Evolutionary conservation across 164 flowering plant species (phyloP), one percentile per base, ranked within the genome.

Genomic region (Litsea cubeba): DNA sequence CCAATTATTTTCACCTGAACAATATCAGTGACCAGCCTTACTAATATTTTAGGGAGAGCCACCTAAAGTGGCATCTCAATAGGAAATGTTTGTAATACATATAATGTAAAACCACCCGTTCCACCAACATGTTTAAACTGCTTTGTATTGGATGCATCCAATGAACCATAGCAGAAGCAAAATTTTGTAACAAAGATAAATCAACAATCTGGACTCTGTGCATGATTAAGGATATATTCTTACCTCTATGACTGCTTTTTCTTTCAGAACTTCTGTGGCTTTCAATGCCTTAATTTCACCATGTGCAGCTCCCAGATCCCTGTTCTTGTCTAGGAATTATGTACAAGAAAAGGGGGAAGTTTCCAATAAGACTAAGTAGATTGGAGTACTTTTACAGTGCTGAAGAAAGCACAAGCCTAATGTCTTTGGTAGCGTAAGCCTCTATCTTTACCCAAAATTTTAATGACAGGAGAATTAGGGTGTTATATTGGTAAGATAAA

Each of bases 231-330:
- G 17, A 54, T 4, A 5, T 15, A 18, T 54, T 40, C 46, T 58
- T 85, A 95, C 99, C 97, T 95, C 92, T 78, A 87, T 89, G 28
- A 95, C 50, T 35, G 97, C 97, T 82, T 89, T 95, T 46, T 87
- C 93, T 82, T 90, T 92, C 49, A 84, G 82, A 58, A 72, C 85
- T 72, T 90, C 93, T 24, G 87, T 79, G 12, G 84, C 88, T 82
- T 74, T 88, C 78, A 91, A 72, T 12, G 89, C 90, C 82, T 89
- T 89, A 74, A 91, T 88, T 84, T 91, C 95, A 73, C 74, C 79
- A 50, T 79, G 83, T 68, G 92, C 89, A 76, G 30, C 77, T 68
- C 85, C 84, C 57, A 89, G 66, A 80, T 90, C 94, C 73, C 87
- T 79, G 14, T 89, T 86, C 79, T 88, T 94, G 51, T 89, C 97